phyloP scores from a whole-genome alignment of 306 rosid genomes.

The Begonia loranthoides region DNA sequence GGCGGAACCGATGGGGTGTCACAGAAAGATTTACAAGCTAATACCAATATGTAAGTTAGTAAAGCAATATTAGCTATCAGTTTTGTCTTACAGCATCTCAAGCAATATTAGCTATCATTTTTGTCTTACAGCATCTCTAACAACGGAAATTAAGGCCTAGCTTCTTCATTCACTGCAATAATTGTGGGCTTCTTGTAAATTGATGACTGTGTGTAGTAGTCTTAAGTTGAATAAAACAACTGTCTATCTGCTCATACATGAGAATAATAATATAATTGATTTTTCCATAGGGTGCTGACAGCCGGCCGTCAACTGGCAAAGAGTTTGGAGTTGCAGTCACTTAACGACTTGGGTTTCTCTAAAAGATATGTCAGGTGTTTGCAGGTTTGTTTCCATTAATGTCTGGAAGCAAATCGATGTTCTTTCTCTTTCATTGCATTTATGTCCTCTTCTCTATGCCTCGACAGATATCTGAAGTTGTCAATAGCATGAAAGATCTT shows the following conservation, averaged over 20 bases:
- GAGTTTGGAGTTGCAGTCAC: slow-evolving; percentile 78
- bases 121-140: no score
- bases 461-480: slow-evolving; percentile 29
- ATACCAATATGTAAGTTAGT: slow-evolving; percentile 76
- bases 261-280: no score
- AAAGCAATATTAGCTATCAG: neutral
- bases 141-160: neutral
- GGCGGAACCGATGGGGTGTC: slow-evolving; percentile 87
- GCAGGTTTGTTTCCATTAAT: slow-evolving; percentile 45
- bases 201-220: no score
- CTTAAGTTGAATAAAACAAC: no score
- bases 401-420: neutral
- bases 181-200: no score
- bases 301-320: slow-evolving; percentile 92
- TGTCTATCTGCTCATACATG: no score
- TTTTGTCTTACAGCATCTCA: neutral
- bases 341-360: slow-evolving; percentile 89
- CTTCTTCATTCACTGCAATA: neutral
- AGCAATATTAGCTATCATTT: neutral
- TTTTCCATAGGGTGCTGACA: slow-evolving; percentile 52
- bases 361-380: slow-evolving; percentile 96
- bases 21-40: slow-evolving; percentile 76
- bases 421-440: neutral
- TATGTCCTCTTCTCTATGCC: slow-evolving; percentile 8
- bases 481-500: slow-evolving; percentile 24